A percentile compares a stretch with the other conserved stretches of the same genome.
Evolutionary conservation across 129 eudicot genomes (phyloP).

Genomic region (Apium graveolens): DNA sequence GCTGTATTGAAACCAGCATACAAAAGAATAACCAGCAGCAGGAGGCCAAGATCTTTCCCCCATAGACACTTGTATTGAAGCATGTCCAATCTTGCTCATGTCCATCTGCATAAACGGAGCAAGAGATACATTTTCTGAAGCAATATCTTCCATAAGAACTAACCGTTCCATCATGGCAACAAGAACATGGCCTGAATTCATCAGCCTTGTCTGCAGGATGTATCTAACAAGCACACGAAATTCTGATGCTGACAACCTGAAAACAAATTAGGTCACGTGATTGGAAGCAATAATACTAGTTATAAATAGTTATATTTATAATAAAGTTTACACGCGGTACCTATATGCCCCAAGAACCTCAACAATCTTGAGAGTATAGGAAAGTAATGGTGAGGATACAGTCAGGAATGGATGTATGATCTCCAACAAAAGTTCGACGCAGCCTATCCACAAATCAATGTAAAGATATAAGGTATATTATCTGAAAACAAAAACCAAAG

Average conservation of each 20-base stretch:
- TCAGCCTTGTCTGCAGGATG: constrained; percentile 61
- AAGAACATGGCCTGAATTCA: constrained; percentile 58
- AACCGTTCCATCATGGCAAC: constrained; percentile 83
- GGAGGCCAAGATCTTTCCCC: constrained; percentile 99
- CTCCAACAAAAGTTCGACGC: constrained; percentile 93
- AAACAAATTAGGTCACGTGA: constrained; percentile 11
- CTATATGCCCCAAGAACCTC: constrained; percentile 96
- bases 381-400: constrained; percentile 67
- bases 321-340: constrained; percentile 25
- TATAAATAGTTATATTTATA: not conserved
- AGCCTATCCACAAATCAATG: constrained; percentile 43
- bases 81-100: constrained; percentile 91
- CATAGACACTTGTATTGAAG: constrained; percentile 81
- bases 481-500: not conserved
- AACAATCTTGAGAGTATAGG: constrained; percentile 66
- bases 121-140: constrained; percentile 68
- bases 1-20: constrained; percentile 90
- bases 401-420: constrained; percentile 73
- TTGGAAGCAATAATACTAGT: not conserved
- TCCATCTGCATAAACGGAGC: constrained; percentile 91
- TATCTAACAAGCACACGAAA: constrained; percentile 80
- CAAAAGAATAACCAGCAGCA: constrained; percentile 96
- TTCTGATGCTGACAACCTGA: constrained; percentile 80
- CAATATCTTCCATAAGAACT: constrained; percentile 64
- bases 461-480: constrained; percentile 11